These are phyloP conservation scores for Globisporangium nodosum DNA, from an alignment of 352 stramenopile species.

Conservation along the genomic window DNA sequence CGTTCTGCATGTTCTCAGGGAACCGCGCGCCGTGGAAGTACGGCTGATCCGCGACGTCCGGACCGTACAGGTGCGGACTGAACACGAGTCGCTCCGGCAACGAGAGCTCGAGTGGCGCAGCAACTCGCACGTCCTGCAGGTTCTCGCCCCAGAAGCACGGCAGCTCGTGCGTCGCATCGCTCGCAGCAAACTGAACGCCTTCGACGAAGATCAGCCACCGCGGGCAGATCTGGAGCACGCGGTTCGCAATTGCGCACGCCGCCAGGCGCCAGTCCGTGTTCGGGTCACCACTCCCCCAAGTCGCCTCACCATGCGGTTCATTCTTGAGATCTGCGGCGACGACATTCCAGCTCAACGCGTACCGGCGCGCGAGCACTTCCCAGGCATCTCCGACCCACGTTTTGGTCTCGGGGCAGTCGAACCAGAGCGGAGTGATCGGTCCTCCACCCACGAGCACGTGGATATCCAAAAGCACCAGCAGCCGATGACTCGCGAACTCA, in stretches of 20 bases:
- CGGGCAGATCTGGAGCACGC: slow-evolving; percentile 23
- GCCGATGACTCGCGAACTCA: slow-evolving; percentile 18
- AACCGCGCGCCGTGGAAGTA: slow-evolving; percentile 39
- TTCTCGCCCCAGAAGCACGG: slow-evolving; percentile 57
- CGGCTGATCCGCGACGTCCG: slow-evolving; percentile 31
- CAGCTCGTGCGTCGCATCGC: slow-evolving; percentile 16
- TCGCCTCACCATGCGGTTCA: slow-evolving; percentile 42
- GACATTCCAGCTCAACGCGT: slow-evolving; percentile 36
- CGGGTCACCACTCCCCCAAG: slow-evolving; percentile 33
- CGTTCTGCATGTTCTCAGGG: slow-evolving; percentile 35
- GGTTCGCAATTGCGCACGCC: slow-evolving; percentile 18
- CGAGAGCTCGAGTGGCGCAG: slow-evolving; percentile 17
- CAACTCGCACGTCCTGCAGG: slow-evolving; percentile 21
- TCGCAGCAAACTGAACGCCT: slow-evolving; percentile 34
- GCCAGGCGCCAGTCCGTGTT: slow-evolving; percentile 46
- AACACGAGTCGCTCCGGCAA: slow-evolving; percentile 44
- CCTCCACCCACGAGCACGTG: slow-evolving; percentile 38
- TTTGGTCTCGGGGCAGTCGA: slow-evolving; percentile 18
- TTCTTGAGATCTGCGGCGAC: slow-evolving; percentile 52
- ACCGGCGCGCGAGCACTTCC: slow-evolving; percentile 28
- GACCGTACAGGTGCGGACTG: slow-evolving; percentile 45
- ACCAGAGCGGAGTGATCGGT: slow-evolving; percentile 40
- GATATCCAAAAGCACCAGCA: slow-evolving; percentile 44
- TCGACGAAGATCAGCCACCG: slow-evolving; percentile 54
- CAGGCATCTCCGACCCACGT: slow-evolving; percentile 29